Conservation (phyloP, 441 rosid genomes). For the Eutrema salsugineum region DNA sequence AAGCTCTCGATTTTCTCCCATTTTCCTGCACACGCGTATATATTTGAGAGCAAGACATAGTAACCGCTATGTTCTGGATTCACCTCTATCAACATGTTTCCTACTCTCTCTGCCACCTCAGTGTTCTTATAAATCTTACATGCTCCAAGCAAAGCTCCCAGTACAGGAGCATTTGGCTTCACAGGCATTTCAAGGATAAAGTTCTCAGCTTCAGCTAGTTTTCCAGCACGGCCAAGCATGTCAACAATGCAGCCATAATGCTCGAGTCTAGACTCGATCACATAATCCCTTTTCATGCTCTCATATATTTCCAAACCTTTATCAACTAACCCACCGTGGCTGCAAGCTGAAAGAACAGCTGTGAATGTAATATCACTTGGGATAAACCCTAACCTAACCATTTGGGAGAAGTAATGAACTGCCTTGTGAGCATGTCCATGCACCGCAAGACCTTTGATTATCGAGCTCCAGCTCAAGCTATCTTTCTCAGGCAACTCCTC, state of each 20-base stretch:
- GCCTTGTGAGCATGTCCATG: slow-evolving; percentile 55
- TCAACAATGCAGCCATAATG: slow-evolving; percentile 80
- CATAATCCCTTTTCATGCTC: slow-evolving; percentile 40
- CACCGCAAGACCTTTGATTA: slow-evolving; percentile 67
- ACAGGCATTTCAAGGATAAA: slow-evolving; percentile 56
- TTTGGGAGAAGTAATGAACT: slow-evolving; percentile 40
- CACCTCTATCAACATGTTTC: slow-evolving; percentile 41
- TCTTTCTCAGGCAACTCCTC: slow-evolving; percentile 50
- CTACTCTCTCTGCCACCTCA: slow-evolving; percentile 62
- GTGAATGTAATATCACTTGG: slow-evolving; percentile 63
- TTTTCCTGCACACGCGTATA: slow-evolving; percentile 45
- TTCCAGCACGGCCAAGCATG: slow-evolving; percentile 75
- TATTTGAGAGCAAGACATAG: slow-evolving; percentile 52
- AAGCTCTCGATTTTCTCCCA: slow-evolving; percentile 41
- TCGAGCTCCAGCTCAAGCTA: slow-evolving; percentile 60
- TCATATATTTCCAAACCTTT: slow-evolving; percentile 54
- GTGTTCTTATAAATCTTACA: slow-evolving; percentile 61
- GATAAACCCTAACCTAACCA: slow-evolving; percentile 43
- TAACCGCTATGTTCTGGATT: slow-evolving; percentile 56
- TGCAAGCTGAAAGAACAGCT: slow-evolving; percentile 63
- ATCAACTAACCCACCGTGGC: slow-evolving; percentile 64
- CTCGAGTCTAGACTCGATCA: slow-evolving; percentile 57
- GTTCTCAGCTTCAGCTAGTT: slow-evolving; percentile 56
- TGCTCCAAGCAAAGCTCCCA: slow-evolving; percentile 76
- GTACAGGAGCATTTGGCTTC: slow-evolving; percentile 61